These are phyloP conservation scores for Tausonia pullulans DNA, from an alignment of 1,284 basidiomycete genomes.

Conservation along the genomic window DNA sequence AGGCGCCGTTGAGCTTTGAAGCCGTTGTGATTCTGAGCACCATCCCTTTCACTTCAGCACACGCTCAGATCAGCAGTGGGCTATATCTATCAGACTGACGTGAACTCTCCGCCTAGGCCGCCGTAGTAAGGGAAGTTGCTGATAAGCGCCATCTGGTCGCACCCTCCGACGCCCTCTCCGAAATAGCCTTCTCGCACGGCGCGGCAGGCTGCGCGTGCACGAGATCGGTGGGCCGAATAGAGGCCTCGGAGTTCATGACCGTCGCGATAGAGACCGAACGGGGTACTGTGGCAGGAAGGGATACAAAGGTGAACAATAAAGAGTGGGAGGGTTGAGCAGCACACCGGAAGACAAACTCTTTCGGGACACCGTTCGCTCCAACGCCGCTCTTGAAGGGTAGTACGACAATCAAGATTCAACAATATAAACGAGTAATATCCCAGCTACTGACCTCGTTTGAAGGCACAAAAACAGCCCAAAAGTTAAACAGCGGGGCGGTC, in stretches of 20 bases:
- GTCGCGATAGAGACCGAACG: constrained; percentile 65
- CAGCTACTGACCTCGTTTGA: constrained; percentile 42
- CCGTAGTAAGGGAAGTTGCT: constrained; percentile 41
- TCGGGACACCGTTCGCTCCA: constrained; percentile 55
- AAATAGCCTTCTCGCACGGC: constrained; percentile 35
- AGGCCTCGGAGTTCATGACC: constrained; percentile 67
- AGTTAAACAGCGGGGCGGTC: constrained; percentile 63
- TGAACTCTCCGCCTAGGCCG: constrained; percentile 69
- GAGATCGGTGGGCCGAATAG: constrained; percentile 56
- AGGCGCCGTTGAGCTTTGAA: constrained; percentile 61
- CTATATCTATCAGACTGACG: constrained; percentile 41
- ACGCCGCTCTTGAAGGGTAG: constrained; percentile 51
- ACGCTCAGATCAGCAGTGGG: constrained; percentile 2
- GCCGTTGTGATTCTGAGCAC: constrained; percentile 58
- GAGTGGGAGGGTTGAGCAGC: not conserved
- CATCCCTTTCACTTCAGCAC: not conserved
- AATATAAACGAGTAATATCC: not conserved
- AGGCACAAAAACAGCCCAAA: constrained; percentile 68
- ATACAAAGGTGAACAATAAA: not conserved
- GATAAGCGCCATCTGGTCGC: constrained; percentile 66
- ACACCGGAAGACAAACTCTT: constrained; percentile 41
- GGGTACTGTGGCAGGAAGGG: constrained; percentile 42
- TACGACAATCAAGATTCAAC: not conserved
- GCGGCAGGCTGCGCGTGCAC: constrained; percentile 56
- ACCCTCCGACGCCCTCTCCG: constrained; percentile 41